Conservation (phyloP, 208 protist genomes). For the Balamuthia mandrillaris region DNA sequence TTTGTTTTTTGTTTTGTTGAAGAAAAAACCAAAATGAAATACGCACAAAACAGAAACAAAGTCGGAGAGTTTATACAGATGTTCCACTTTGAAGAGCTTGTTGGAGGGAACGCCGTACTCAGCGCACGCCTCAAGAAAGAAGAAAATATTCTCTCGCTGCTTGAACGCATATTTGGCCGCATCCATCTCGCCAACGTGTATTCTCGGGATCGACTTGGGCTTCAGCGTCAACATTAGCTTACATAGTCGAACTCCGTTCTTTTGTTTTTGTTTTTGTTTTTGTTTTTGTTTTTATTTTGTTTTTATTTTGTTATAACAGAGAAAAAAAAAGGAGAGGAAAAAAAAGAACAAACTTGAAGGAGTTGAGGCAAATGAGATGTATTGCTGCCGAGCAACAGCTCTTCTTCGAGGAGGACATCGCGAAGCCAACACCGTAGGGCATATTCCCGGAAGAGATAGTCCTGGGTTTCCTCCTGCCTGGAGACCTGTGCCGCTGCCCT, state of each 20-base stretch:
- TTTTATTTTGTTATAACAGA: too few relatives aligned
- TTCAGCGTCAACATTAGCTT: conserved; percentile 2
- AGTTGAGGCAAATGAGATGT: too few relatives aligned
- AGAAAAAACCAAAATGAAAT: neutral
- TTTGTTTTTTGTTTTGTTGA: too few relatives aligned
- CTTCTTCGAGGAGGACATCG: too few relatives aligned
- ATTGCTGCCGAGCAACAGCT: too few relatives aligned
- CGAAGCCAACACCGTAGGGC: conserved; percentile 14
- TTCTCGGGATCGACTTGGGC: conserved; percentile 4
- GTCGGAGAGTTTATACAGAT: neutral
- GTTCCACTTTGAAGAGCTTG: neutral
- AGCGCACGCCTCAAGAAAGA: conserved; percentile 8
- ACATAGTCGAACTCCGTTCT: conserved; percentile 7
- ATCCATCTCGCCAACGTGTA: too few relatives aligned
- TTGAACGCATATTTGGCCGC: neutral
- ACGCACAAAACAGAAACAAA: conserved; percentile 14
- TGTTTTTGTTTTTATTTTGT: too few relatives aligned
- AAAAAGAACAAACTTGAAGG: too few relatives aligned
- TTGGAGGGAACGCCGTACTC: neutral
- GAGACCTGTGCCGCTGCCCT: too few relatives aligned
- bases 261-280: too few relatives aligned
- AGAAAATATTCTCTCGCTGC: conserved; percentile 5
- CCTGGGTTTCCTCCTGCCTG: too few relatives aligned
- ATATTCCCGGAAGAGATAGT: neutral
- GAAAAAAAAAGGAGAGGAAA: too few relatives aligned